Evolutionary conservation across 2,329 filamentous ascomycete genomes (phyloP), one percentile per base, ranked within the genome.

Genomic region (Chrysoporthe cubensis): DNA sequence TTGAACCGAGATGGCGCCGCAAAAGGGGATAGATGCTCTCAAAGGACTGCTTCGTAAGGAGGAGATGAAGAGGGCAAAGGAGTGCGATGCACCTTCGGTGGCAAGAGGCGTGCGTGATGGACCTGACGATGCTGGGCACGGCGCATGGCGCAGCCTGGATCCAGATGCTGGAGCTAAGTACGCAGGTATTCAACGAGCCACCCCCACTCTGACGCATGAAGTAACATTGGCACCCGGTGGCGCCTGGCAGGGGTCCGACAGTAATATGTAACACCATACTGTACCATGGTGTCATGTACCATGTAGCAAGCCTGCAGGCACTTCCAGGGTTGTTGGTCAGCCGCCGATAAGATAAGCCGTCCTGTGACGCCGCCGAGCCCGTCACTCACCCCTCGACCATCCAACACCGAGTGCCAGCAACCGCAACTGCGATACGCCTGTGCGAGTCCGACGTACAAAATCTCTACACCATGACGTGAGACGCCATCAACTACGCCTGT

Each of bases 1-100:
- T 62, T 69, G 68, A 67, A 68, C 68, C 68, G 68, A 69, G 59
- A 67, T 69, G 48, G 42, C 32, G 42, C 6, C 46, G 48, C 43
- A 34, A 63, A 62, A 46, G 37, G 37, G 43, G 44, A 61, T 40
- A 4, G 32, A 5, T 65, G 62, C 26, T 64, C 44, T 56, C 26
- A n/a, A 21, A 56, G 32, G 46, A 44, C 34, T 43, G 46, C n/a
- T 26, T 67, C 34, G 37, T 42, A 21, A 56, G 56, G 42, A 58
- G 21, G 40, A 14, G 62, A 46, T 34, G 32, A 21, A 44, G 5
- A 46, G 44, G 18, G 21, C 32, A 52, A 56, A 37, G 14, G 3
- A 46, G 52, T 16, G 18, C 4, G 42, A 46, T 32, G 11, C 40
- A 42, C 34, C 9, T 21, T 58, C 43, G 59, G 61, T 13, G 58